Base-by-base conservation (phyloP, 805 yeast genomes). In the Suhomyces emberorum region DNA sequence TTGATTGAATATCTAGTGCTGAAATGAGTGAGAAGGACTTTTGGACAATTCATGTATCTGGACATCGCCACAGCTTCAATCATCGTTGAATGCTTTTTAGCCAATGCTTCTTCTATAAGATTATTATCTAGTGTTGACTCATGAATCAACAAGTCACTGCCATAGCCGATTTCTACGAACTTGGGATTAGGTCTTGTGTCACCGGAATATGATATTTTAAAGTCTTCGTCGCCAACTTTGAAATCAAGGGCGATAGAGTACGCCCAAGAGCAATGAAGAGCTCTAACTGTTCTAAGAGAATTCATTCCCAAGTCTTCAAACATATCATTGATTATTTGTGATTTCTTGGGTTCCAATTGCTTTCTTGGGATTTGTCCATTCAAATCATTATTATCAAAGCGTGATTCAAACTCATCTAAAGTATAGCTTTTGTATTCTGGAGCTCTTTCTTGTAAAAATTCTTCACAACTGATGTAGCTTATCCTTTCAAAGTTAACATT, bases 111-210 rank as follows among this genome's bases (percentile, higher is more conserved):
- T 36, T 75, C 79, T 5, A 70, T 63, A 31, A 88, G 67, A 21
- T 75, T 85, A 56, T 88, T 86, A 39, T 87, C 96, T 43, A 93
- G 73, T 0, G 98, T 87, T 0, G 97, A 89, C 57, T 93, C 99
- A 58, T 93, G 99, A 32, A 93, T 80, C 40, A 93, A 69, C 32
- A 93, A 57, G 52, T 88, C 91, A 18, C 87, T 76, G 9, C 66
- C 57, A 15, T 53, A 41, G 1, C 96, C 98, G 35, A 86, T 74
- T 2, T 63, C 69, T 0, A 83, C 76, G 59, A 88, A 88, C 32
- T 56, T 61, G 3, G 63, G 52, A 44, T 79, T 81, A 0, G 98
- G 98, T 49, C 97, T 76, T 0, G 98, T 87, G 55, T 93, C 99
- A 9, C 98, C 98, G 2, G 96, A 88, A 55, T 86, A 93, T 1